phyloP scores from a whole-genome alignment of 768 basidiomycete species.

The Pleurotus djamor region DNA sequence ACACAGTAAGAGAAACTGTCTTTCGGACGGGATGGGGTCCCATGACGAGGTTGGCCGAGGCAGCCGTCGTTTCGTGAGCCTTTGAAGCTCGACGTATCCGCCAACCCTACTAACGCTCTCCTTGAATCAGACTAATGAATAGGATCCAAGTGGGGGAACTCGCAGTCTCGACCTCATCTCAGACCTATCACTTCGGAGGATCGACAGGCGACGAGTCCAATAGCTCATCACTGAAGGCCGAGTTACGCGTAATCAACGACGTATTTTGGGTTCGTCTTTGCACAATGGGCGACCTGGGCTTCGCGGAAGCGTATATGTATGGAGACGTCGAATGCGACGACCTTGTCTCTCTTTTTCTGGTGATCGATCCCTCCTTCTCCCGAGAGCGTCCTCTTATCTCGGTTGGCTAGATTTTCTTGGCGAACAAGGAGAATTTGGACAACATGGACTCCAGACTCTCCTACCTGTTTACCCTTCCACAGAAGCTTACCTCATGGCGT shows the following conservation, averaged over 20 bases:
- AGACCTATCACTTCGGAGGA: constrained; percentile 43
- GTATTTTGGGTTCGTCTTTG: constrained; percentile 60
- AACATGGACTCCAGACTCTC: constrained; percentile 49
- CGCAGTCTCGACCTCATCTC: constrained; percentile 39
- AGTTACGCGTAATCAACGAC: constrained; percentile 47
- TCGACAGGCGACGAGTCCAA: constrained; percentile 13
- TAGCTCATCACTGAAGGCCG: constrained; percentile 30
- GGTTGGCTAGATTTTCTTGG: constrained; percentile 72
- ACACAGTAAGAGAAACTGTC: constrained; percentile 33
- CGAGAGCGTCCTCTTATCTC: too few species aligned
- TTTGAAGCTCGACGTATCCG: too few species aligned
- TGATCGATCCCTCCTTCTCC: too few species aligned
- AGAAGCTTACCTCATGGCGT: constrained; percentile 53
- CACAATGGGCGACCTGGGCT: constrained; percentile 66
- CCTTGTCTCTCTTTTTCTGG: constrained; percentile 63
- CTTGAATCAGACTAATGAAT: constrained; percentile 43
- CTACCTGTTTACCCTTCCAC: constrained; percentile 50
- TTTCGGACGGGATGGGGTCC: constrained; percentile 43
- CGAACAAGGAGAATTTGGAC: constrained; percentile 48
- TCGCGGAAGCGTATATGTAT: constrained; percentile 78
- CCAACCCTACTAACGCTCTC: too few species aligned
- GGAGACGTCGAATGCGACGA: constrained; percentile 71
- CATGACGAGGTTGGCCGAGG: constrained; percentile 37
- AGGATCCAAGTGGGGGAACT: constrained; percentile 48
- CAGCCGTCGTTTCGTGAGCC: constrained; percentile 45